Percentiles rank a stretch among this genome's conserved stretches.
These are phyloP conservation scores for Globisporangium splendens DNA, from an alignment of 352 stramenopile genomes.

Conservation along the genomic window DNA sequence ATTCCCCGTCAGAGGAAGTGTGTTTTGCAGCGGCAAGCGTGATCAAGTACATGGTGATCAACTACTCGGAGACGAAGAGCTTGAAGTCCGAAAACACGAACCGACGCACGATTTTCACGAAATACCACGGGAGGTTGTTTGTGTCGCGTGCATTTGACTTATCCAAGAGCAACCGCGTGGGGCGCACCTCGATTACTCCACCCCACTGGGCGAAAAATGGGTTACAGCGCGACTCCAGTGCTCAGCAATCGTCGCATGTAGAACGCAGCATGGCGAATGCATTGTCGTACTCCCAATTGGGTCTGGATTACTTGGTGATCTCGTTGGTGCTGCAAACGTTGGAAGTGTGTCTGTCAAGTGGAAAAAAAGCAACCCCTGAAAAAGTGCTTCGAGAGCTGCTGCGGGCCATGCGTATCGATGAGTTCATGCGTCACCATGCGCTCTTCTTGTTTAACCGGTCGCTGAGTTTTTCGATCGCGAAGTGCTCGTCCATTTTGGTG, in stretches of 20 bases:
- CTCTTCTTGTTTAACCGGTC: conserved; percentile 86
- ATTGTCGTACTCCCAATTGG: conserved; percentile 75
- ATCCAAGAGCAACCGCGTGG: conserved; percentile 71
- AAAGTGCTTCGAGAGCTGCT: conserved; percentile 68
- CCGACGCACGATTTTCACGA: conserved; percentile 78
- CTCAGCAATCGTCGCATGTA: conserved; percentile 36
- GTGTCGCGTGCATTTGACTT: conserved; percentile 80
- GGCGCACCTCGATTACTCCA: conserved; percentile 31
- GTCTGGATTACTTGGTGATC: conserved; percentile 79
- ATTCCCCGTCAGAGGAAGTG: conserved; percentile 84
- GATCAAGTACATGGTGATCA: conserved; percentile 89
- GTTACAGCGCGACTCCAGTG: conserved; percentile 7
- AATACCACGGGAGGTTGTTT: conserved; percentile 81
- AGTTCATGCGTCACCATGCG: conserved; percentile 83
- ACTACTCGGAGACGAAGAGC: conserved; percentile 85
- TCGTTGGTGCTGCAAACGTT: conserved; percentile 74
- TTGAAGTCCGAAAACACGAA: conserved; percentile 85
- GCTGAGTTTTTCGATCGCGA: conserved; percentile 80
- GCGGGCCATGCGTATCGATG: conserved; percentile 79
- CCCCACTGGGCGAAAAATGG: conserved; percentile 21
- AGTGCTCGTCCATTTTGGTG: conserved; percentile 83
- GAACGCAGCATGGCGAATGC: conserved; percentile 78
- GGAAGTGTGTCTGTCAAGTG: conserved; percentile 81
- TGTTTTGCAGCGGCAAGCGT: conserved; percentile 79
- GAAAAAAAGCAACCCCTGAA: conserved; percentile 83